Base-by-base conservation (phyloP, 2,329 filamentous ascomycete species). In the Colletotrichum ledebouriae region DNA sequence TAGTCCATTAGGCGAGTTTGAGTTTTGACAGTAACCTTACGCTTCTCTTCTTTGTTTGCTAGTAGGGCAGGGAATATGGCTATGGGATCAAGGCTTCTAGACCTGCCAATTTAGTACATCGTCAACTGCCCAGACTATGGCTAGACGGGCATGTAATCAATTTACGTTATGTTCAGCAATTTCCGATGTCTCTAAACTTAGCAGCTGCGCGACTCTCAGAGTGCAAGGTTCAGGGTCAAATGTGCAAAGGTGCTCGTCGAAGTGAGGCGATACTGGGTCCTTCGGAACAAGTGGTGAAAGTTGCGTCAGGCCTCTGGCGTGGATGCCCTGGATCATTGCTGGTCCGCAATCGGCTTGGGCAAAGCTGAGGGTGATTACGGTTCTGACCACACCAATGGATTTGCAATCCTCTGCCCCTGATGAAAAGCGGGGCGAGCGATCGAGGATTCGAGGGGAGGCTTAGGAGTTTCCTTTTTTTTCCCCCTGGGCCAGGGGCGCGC, bases 41-140 rank as follows among this genome's bases (percentile, higher is more conserved):
- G 29, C 49, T 58, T 44, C 39, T 63, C 37, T 41, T 60, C 17
- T 39, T 58, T 25, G 15, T 25, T 25, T 5, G 3, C 44, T 20
- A 22, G 41, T 57, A 20, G 20, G 47, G 57, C 57, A 53, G 57
- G 47, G 44, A 62, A 49, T 55, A 63, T 69, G 63, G 63, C 50
- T 69, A 68, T 44, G 63, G 49, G 20, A 50, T 67, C 56, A 61
- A 50, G 56, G 52, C 58, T 69, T 47, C 17, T 58, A 58, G 63
- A 62, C 63, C 57, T 69, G 67, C 42, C 59, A 39, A 63, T 15
- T 69, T 67, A 41, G 25, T 53, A 67, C 41, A 53, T 69, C 53
- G 46, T 67, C 57, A 47, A 34, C 34, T 44, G 57, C 58, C 50
- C 42, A 61, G 46, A 59, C 12, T 37, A 22, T 33, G 13, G 52